Conservation (phyloP, 2,329 filamentous ascomycete species). For the Phialocephala subalpina region DNA sequence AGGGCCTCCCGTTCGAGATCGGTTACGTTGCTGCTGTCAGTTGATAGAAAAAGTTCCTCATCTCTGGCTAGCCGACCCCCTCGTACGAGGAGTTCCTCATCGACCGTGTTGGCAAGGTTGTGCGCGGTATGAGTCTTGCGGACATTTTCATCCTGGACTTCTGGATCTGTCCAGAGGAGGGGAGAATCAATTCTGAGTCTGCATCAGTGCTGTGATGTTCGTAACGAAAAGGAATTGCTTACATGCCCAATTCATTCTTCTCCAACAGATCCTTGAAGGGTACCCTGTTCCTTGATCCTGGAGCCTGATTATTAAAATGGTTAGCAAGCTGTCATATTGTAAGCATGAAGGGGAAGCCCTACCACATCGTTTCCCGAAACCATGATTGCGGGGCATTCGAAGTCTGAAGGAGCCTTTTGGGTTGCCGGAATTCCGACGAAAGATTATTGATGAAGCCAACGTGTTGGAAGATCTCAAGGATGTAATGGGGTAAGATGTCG, state of each 20-base stretch:
- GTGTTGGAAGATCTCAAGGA: too few species aligned
- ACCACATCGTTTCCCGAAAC: not conserved
- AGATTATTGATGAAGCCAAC: not conserved
- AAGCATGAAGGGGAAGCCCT: not conserved
- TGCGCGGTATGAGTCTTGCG: constrained; percentile 1
- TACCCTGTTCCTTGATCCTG: not conserved
- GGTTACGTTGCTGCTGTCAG: not conserved
- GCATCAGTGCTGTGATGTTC: not conserved
- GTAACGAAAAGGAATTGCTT: not conserved
- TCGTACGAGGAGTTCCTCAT: not conserved
- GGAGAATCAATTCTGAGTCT: not conserved
- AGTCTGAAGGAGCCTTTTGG: not conserved
- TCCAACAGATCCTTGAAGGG: constrained; percentile 3
- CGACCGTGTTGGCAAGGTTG: not conserved
- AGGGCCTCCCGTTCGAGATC: not conserved
- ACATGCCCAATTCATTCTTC: constrained; percentile 5
- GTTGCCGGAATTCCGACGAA: not conserved
- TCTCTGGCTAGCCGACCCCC: not conserved
- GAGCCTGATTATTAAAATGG: not conserved
- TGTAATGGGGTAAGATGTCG: too few species aligned
- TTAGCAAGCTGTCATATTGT: not conserved
- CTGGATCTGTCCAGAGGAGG: constrained; percentile 3
- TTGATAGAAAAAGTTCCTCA: not conserved
- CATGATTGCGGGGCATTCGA: not conserved
- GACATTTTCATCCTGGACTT: constrained; percentile 8